Evolutionary conservation across 108 stramenopile species (phyloP).

Genomic region (Cylindrotheca closterium): DNA sequence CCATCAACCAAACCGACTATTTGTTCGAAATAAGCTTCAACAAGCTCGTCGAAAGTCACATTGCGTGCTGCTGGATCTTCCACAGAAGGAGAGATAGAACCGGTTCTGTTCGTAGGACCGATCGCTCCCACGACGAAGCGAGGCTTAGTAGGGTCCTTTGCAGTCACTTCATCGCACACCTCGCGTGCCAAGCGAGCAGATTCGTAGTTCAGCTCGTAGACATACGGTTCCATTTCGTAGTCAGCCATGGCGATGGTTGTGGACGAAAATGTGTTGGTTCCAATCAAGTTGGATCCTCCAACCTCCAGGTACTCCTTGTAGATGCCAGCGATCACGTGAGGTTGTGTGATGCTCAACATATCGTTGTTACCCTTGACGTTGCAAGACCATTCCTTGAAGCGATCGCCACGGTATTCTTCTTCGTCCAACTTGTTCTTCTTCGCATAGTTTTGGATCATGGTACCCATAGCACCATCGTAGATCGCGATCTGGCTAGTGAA

Average conservation of each 20-base stretch:
- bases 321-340: slow-evolving; percentile 92
- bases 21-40: slow-evolving; percentile 95
- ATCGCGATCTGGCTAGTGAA: slow-evolving; percentile 88
- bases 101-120: slow-evolving; percentile 98
- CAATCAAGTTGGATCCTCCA: slow-evolving; percentile 93
- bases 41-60: slow-evolving; percentile 98
- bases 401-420: slow-evolving; percentile 95
- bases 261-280: slow-evolving; percentile 98
- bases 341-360: slow-evolving; percentile 95
- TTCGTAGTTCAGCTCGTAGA: slow-evolving; percentile 95
- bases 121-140: slow-evolving; percentile 97
- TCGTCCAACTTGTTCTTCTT: slow-evolving; percentile 93
- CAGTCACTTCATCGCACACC: slow-evolving; percentile 95
- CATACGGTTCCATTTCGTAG: slow-evolving; percentile 95
- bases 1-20: slow-evolving; percentile 94
- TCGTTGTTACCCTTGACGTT: slow-evolving; percentile 99
- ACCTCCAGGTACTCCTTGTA: slow-evolving; percentile 91
- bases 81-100: slow-evolving; percentile 94
- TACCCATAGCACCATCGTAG: slow-evolving; percentile 99
- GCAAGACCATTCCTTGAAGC: slow-evolving; percentile 91
- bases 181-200: slow-evolving; percentile 93
- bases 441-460: slow-evolving; percentile 98
- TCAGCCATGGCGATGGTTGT: slow-evolving; percentile 99
- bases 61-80: slow-evolving; percentile 94
- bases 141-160: slow-evolving; percentile 91